Percentiles rank a stretch among this genome's conserved stretches.
phyloP scores from a whole-genome alignment of 164 flowering plant genomes.

The Dillenia turbinata region DNA sequence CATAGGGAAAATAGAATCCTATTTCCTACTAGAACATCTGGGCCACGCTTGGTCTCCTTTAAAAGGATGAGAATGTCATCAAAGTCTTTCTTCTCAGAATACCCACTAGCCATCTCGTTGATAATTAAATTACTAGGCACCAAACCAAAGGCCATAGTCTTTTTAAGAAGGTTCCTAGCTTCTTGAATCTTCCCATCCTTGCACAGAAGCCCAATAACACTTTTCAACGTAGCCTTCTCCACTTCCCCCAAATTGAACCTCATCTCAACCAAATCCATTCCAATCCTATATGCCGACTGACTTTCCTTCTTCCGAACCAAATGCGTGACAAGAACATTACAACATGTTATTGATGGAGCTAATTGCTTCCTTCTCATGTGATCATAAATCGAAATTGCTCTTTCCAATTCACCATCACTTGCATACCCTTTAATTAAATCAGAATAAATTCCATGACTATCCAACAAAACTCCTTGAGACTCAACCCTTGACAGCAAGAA shows the following conservation, averaged over 20 bases:
- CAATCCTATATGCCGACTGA: conserved; percentile 39
- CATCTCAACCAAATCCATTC: conserved; percentile 42
- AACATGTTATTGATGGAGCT: conserved; percentile 43
- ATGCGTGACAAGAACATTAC: conserved; percentile 30
- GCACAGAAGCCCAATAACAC: conserved; percentile 44
- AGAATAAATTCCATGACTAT: conserved; percentile 31
- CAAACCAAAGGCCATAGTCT: conserved; percentile 32
- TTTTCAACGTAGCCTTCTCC: conserved; percentile 25
- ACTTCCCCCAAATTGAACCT: conserved; percentile 22
- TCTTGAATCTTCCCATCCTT: conserved; percentile 55
- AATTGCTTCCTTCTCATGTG: conserved; percentile 34
- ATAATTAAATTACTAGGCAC: conserved; percentile 37
- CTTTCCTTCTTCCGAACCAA: conserved; percentile 37
- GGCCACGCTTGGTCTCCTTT: conserved; percentile 38
- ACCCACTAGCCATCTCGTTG: conserved; percentile 52
- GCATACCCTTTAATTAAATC: conserved; percentile 50
- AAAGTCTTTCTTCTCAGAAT: conserved; percentile 69
- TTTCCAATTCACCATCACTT: conserved; percentile 31
- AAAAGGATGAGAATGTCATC: conserved; percentile 61
- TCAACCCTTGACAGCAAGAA: conserved; percentile 39
- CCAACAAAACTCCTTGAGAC: conserved; percentile 33
- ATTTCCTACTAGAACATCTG: conserved; percentile 48
- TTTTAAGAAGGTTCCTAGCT: conserved; percentile 58
- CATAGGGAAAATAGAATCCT: conserved; percentile 51
- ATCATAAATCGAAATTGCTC: conserved; percentile 41